Conservation (phyloP, 2,329 filamentous ascomycete species). For the Rhynchosporium secalis region DNA sequence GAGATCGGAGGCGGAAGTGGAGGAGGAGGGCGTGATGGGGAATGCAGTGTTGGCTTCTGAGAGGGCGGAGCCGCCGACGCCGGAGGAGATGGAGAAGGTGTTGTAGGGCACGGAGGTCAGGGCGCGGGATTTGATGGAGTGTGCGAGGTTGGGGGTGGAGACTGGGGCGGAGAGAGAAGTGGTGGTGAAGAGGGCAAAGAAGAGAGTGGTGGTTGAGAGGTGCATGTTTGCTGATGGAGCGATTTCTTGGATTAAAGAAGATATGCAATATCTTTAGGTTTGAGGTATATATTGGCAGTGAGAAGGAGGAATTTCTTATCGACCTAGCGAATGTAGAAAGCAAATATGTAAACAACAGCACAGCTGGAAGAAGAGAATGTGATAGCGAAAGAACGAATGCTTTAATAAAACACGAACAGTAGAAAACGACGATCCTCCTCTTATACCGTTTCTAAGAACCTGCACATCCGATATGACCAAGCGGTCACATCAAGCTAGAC, state of each 20-base stretch:
- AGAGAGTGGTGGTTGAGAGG: slow-evolving; percentile 29
- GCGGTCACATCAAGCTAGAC: not conserved
- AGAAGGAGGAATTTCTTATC: not conserved
- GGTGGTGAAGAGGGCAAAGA: slow-evolving; percentile 22
- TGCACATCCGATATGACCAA: slow-evolving; percentile 16
- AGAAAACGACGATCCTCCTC: slow-evolving; percentile 1
- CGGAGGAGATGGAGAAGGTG: slow-evolving; percentile 51
- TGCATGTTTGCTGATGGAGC: slow-evolving; percentile 21
- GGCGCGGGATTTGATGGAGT: slow-evolving; percentile 14
- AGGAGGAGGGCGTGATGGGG: slow-evolving; percentile 50
- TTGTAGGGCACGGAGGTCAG: slow-evolving; percentile 30
- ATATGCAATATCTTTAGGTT: not conserved
- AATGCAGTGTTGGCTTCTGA: slow-evolving; percentile 56
- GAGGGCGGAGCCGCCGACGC: slow-evolving; percentile 53
- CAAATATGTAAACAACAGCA: slow-evolving; percentile 20
- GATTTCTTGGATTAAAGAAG: not conserved
- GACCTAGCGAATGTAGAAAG: slow-evolving; percentile 1
- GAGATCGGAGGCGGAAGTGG: slow-evolving; percentile 49
- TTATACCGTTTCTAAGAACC: slow-evolving; percentile 17
- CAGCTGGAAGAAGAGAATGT: slow-evolving; percentile 19
- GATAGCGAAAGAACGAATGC: slow-evolving; percentile 12
- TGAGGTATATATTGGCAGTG: not conserved
- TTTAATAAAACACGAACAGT: slow-evolving; percentile 17
- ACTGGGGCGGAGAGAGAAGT: slow-evolving; percentile 18
- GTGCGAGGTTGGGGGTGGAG: not conserved